Base-by-base conservation (phyloP, 2,329 filamentous ascomycete genomes). In the Arthroderma uncinatum region DNA sequence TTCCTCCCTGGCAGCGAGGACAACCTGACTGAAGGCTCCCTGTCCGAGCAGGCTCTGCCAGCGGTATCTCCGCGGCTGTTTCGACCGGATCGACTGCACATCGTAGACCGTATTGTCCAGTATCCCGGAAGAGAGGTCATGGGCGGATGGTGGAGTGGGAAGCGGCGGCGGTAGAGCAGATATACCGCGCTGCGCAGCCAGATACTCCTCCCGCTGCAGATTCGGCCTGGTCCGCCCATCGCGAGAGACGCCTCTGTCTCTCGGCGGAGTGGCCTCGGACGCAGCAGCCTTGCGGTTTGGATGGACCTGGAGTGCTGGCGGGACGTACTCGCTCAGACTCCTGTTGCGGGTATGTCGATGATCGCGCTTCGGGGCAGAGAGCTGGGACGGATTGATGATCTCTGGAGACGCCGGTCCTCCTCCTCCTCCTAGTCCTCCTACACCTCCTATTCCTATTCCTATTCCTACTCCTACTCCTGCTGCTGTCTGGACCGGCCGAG, bases 11-110 rank as follows among this genome's bases (percentile, higher is more conserved):
- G 91, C 95, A 3, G 91, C 93, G 42, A 98, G 78, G 73, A 94
- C 86, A 19, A 98, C 93, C 66, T 88, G 88, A 69, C 91, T 96
- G 70, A 98, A 98, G 0, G 93, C 96, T 37, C 93, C 93, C 65
- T 95, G 89, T 4, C 93, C 93, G 4, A 98, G 79, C 62, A 85
- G 76, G 58, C 87, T 85, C 39, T 98, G 74, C 10, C 86, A 86
- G 62, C 87, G 82, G 83, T 93, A 98, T 62, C 82, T 79, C 57
- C 86, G 82, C 19, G 82, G 78, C 68, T 91, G 90, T 62, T 82
- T 74, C 58, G 89, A 83, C 53, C 79, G 76, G 34, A 86, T 78
- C 1, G 81, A 85, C 62, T 75, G 78, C 28, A 88, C 85, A 65
- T 87, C 79, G 66, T 90, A 93, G 61, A 83, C 83, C 4, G 56